A percentile compares a stretch with the other conserved stretches of the same genome.
Evolutionary conservation across 2,329 filamentous ascomycete species (phyloP).

Genomic region (Nothomitra cinnamomea): DNA sequence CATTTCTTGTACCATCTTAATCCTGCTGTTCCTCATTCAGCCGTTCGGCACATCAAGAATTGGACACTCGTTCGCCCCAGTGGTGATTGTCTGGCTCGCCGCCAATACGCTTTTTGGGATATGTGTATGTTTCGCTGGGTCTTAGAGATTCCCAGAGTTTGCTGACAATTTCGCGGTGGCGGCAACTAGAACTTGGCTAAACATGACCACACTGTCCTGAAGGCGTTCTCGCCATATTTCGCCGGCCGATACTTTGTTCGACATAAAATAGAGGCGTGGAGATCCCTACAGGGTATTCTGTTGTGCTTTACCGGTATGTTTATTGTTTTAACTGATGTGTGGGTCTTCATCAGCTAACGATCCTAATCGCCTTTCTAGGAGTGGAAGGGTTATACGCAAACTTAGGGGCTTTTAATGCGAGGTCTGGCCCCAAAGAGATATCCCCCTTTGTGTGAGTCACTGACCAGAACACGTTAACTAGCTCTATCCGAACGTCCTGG

Average conservation of each 20-base stretch:
- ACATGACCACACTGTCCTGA: conserved; percentile 35
- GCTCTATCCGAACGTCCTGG: conserved; percentile 60
- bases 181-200: conserved; percentile 27
- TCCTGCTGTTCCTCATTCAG: conserved; percentile 46
- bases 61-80: conserved; percentile 43
- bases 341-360: neutral
- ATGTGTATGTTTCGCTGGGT: conserved; percentile 24
- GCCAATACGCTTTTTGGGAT: conserved; percentile 47
- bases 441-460: neutral
- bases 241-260: conserved; percentile 43
- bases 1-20: conserved; percentile 44
- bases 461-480: conserved; percentile 9
- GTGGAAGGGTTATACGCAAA: conserved; percentile 66
- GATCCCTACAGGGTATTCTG: conserved; percentile 47
- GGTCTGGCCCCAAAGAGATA: neutral
- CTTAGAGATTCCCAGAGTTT: neutral
- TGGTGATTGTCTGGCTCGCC: conserved; percentile 49
- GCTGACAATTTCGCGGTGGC: neutral
- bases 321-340: conserved; percentile 49
- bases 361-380: conserved; percentile 5
- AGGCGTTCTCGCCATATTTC: conserved; percentile 40
- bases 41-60: conserved; percentile 46
- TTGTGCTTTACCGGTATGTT: too few species aligned
- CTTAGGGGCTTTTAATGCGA: conserved; percentile 49
- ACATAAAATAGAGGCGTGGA: conserved; percentile 44